These are phyloP conservation scores for Cucumis sativus DNA, from an alignment of 306 rosid genomes.

Conservation along the genomic window Cucumber_9930_V3 NC_026657.2:734001-734500, in stretches of 20 bases:
- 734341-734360: conserved; percentile 61
- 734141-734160: conserved; percentile 40
- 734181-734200: background rate
- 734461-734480: conserved; percentile 29
- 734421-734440: background rate
- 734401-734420: conserved; percentile 4
- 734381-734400: conserved; percentile 54
- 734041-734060: conserved; percentile 15
- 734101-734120: conserved; percentile 58
- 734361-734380: conserved; percentile 60
- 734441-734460: background rate
- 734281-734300: conserved; percentile 57
- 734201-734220: background rate
- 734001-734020: background rate
- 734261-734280: conserved; percentile 73
- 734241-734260: conserved; percentile 11
- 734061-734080: conserved; percentile 26
- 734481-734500: conserved; percentile 82
- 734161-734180: background rate
- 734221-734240: background rate
- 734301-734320: conserved; percentile 70
- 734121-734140: conserved; percentile 63
- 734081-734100: conserved; percentile 28
- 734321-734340: conserved; percentile 57
- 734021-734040: background rate